A percentile compares a stretch with the other conserved stretches of the same genome.
Evolutionary conservation across 2,329 filamentous ascomycete species (phyloP).

Genomic region (Coniochaeta ligniaria): DNA sequence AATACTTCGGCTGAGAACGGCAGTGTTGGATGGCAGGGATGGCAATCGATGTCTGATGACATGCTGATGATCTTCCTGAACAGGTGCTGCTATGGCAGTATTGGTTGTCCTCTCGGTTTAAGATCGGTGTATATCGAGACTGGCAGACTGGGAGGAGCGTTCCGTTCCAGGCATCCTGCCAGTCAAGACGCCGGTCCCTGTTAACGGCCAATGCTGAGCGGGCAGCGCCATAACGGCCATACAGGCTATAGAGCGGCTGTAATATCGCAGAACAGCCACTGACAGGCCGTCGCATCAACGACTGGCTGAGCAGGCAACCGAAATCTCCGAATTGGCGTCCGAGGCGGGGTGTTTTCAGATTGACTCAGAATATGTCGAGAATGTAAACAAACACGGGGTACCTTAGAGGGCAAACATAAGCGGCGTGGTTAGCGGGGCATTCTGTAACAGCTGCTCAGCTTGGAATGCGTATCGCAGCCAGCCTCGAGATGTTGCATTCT

Average conservation of each 20-base stretch:
- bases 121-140: too few species aligned
- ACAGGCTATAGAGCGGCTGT: slow-evolving; percentile 10
- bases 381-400: background rate
- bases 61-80: background rate
- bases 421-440: background rate
- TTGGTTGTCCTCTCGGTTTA: too few species aligned
- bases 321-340: background rate
- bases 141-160: too few species aligned
- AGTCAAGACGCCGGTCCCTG: background rate
- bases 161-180: too few species aligned
- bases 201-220: background rate
- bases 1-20: background rate
- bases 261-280: slow-evolving; percentile 13
- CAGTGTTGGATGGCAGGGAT: background rate
- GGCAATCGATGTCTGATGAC: background rate
- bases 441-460: background rate
- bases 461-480: background rate
- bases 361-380: background rate
- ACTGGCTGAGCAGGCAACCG: background rate
- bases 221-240: slow-evolving; percentile 1
- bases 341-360: background rate
- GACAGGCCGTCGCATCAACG: slow-evolving; percentile 1
- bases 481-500: background rate
- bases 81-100: too few species aligned
- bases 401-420: background rate